Conservation (phyloP, 345 rosid species). For the Erucastrum elatum region DNA sequence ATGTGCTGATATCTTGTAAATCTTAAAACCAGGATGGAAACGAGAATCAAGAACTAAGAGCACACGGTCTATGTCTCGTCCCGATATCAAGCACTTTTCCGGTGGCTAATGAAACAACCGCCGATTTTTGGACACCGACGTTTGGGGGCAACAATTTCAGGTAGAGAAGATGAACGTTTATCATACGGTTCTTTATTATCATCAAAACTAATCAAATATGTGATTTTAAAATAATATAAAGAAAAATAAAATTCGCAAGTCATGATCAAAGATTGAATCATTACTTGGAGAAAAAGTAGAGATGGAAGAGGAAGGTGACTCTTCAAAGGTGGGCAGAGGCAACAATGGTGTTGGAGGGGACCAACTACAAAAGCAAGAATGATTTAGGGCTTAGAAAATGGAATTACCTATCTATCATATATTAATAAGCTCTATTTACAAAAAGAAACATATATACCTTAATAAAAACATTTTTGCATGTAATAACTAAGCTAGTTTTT, state of each 20-base stretch:
- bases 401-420: not conserved
- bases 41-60: conserved; percentile 59
- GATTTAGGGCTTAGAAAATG: conserved; percentile 37
- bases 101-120: conserved; percentile 71
- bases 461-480: conserved; percentile 5
- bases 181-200: conserved; percentile 22
- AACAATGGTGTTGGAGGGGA: conserved; percentile 40
- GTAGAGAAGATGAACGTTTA: conserved; percentile 23
- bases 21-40: conserved; percentile 41
- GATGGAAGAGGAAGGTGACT: conserved; percentile 32
- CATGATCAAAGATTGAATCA: conserved; percentile 37
- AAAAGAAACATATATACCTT: conserved; percentile 8
- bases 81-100: conserved; percentile 81
- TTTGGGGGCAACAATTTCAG: conserved; percentile 62
- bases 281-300: conserved; percentile 41
- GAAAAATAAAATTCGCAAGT: conserved; percentile 23
- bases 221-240: not conserved
- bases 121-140: conserved; percentile 89
- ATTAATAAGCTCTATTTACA: not conserved
- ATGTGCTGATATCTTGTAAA: conserved; percentile 28
- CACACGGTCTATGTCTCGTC: conserved; percentile 81
- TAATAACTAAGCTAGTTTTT: conserved; percentile 1
- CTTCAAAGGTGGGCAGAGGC: conserved; percentile 43
- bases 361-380: conserved; percentile 36
- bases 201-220: not conserved